Conservation (phyloP, 345 rosid genomes). For the Lumnitzera littorea region DNA sequence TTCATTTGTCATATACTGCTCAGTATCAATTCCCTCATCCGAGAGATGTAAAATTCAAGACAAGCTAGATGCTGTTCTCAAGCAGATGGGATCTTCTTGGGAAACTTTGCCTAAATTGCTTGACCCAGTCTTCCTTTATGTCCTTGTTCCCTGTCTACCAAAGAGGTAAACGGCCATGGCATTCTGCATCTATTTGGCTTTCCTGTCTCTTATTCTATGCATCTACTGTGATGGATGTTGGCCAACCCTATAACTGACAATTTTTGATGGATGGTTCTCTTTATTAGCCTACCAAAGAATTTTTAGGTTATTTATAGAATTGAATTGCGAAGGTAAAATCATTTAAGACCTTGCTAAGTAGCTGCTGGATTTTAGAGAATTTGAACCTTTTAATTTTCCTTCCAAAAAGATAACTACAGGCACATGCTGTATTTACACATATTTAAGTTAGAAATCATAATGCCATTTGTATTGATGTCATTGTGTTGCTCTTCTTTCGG, state of each 20-base stretch:
- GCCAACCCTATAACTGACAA: neutral
- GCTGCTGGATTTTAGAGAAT: no score
- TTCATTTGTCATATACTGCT: slow-evolving; percentile 65
- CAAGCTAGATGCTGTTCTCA: slow-evolving; percentile 40
- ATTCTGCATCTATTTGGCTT: neutral
- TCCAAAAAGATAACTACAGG: no score
- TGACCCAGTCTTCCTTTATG: slow-evolving; percentile 58
- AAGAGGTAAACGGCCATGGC: slow-evolving; percentile 51
- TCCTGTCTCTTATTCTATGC: neutral
- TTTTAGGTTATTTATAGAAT: no score
- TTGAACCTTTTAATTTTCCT: no score
- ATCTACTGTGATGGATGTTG: neutral
- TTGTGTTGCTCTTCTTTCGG: no score
- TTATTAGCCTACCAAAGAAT: no score
- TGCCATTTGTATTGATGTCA: no score
- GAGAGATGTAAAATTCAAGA: slow-evolving; percentile 57
- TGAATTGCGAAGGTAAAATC: no score
- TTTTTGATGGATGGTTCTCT: neutral
- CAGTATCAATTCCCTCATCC: slow-evolving; percentile 37
- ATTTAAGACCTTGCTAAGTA: no score
- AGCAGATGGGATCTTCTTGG: slow-evolving; percentile 33
- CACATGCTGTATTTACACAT: no score
- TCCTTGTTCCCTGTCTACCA: slow-evolving; percentile 83
- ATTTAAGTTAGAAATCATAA: no score
- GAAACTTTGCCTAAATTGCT: slow-evolving; percentile 19